phyloP scores from a whole-genome alignment of 1,284 basidiomycete genomes.

The Trichosporon sp. region DNA sequence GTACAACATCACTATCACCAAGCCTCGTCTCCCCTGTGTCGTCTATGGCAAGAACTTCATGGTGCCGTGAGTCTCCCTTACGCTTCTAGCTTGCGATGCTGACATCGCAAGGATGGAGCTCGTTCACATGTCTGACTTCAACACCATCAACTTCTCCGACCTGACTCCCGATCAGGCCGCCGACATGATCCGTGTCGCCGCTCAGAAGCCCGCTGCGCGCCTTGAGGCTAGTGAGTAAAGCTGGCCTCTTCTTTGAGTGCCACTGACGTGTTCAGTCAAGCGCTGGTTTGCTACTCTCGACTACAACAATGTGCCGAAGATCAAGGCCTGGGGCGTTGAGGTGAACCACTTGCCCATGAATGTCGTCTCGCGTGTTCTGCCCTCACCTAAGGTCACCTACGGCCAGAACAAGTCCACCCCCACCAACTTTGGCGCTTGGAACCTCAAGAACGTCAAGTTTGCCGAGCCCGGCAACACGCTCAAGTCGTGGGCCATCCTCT shows the following conservation, averaged over 20 bases:
- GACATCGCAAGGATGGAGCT: conserved; percentile 39
- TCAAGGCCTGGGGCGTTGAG: conserved; percentile 49
- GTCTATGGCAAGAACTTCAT: conserved; percentile 44
- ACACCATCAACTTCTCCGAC: conserved; percentile 32
- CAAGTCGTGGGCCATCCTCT: conserved; percentile 46
- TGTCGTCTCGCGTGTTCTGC: conserved; percentile 46
- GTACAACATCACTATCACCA: conserved; percentile 41
- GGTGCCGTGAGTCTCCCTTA: conserved; percentile 38
- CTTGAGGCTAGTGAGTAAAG: conserved; percentile 30
- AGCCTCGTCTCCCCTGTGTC: conserved; percentile 45
- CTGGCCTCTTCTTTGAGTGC: background rate
- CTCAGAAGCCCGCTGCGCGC: conserved; percentile 44
- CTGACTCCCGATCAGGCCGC: conserved; percentile 43
- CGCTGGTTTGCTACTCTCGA: conserved; percentile 41
- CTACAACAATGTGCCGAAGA: conserved; percentile 40
- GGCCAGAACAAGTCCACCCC: conserved; percentile 28
- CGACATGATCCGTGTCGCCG: conserved; percentile 50
- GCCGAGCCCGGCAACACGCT: conserved; percentile 39
- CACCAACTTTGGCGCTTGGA: conserved; percentile 30
- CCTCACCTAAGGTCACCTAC: conserved; percentile 42
- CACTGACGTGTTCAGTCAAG: conserved; percentile 28
- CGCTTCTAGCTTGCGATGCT: background rate
- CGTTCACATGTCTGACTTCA: conserved; percentile 40
- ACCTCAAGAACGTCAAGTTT: conserved; percentile 36
- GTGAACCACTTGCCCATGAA: conserved; percentile 39